These are phyloP conservation scores for Sindora glabra DNA, from an alignment of 306 rosid species.

Conservation along the genomic window DNA sequence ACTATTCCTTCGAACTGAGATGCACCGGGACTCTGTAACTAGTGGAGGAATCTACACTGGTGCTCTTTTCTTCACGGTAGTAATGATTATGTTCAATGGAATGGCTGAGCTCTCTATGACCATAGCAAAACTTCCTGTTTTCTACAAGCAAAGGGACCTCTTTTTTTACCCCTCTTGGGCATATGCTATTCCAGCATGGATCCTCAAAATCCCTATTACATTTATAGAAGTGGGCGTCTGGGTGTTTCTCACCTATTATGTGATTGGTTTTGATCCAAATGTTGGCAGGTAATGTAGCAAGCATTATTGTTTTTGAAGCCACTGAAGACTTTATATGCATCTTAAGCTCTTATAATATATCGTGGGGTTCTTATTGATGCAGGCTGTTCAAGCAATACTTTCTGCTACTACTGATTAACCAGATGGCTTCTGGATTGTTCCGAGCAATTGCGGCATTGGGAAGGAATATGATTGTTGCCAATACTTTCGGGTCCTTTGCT, in stretches of 20 bases:
- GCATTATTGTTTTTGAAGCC: background rate
- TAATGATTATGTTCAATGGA: constrained; percentile 28
- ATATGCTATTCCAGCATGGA: constrained; percentile 55
- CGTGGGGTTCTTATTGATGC: constrained; percentile 2
- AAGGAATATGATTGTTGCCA: constrained; percentile 44
- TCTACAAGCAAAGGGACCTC: constrained; percentile 64
- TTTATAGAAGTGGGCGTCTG: constrained; percentile 46
- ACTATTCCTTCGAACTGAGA: constrained; percentile 32
- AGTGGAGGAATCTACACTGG: constrained; percentile 28
- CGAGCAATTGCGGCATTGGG: constrained; percentile 41
- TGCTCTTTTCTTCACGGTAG: constrained; percentile 26
- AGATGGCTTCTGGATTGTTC: constrained; percentile 60
- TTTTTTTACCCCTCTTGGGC: constrained; percentile 63
- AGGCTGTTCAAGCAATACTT: constrained; percentile 57
- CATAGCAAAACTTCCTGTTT: constrained; percentile 49
- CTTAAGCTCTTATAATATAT: no score
- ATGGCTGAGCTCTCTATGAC: constrained; percentile 61
- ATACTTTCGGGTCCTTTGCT: constrained; percentile 53
- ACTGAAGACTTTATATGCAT: background rate
- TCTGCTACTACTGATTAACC: constrained; percentile 37
- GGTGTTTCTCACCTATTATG: constrained; percentile 54
- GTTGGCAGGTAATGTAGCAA: constrained; percentile 29
- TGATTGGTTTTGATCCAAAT: constrained; percentile 53
- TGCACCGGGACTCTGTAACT: constrained; percentile 20
- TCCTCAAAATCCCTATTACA: constrained; percentile 51